These are phyloP conservation scores for Cytospora mali DNA, from an alignment of 2,329 filamentous ascomycete species.

Conservation along the genomic window DNA sequence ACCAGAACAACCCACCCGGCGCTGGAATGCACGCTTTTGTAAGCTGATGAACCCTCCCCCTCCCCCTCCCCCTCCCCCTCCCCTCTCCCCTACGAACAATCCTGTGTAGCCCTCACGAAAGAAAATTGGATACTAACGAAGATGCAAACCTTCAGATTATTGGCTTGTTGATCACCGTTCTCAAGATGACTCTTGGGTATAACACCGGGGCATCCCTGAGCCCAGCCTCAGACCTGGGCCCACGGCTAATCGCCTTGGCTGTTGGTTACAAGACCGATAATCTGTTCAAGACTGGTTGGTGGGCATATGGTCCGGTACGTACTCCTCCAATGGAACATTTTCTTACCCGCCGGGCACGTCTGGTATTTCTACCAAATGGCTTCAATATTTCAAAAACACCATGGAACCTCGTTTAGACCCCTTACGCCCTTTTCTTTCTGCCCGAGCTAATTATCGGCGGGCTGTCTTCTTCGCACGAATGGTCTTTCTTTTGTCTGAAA, in stretches of 20 bases:
- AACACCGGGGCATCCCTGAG: conserved; percentile 43
- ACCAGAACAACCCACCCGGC: conserved; percentile 42
- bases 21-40: conserved; percentile 43
- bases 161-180: conserved; percentile 39
- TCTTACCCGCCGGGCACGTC: no score
- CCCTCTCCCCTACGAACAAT: background rate
- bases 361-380: no score
- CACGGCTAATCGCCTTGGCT: conserved; percentile 37
- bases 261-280: conserved; percentile 36
- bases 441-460: no score
- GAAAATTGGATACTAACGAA: background rate
- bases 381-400: no score
- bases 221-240: conserved; percentile 43
- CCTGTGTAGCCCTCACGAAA: background rate
- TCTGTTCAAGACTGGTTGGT: conserved; percentile 38
- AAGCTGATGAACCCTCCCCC: background rate
- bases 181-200: conserved; percentile 42
- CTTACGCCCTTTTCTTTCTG: no score
- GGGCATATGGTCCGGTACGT: conserved; percentile 35
- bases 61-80: background rate
- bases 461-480: no score
- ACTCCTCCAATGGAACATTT: background rate
- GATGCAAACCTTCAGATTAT: conserved; percentile 20
- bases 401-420: no score
- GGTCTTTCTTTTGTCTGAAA: no score